Conservation (phyloP, 306 rosid genomes). For the Casuarina glauca region DNA sequence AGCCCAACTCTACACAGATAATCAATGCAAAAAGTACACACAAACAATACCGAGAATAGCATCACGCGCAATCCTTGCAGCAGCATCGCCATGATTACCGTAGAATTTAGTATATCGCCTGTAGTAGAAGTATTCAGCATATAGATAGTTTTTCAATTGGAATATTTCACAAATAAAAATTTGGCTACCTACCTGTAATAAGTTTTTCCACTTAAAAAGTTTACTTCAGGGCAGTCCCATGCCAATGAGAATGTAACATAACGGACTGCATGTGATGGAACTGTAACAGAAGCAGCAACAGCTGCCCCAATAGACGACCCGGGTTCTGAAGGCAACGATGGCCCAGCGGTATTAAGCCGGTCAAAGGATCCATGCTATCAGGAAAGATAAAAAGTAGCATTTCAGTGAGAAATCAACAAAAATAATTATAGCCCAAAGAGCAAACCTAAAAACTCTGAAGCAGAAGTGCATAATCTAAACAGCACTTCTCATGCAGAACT, state of each 20-base stretch:
- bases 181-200: conserved; percentile 69
- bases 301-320: conserved; percentile 98
- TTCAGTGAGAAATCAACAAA: conserved; percentile 3
- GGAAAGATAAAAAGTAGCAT: conserved; percentile 17
- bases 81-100: conserved; percentile 74
- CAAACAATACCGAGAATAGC: conserved; percentile 73
- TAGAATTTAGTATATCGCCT: conserved; percentile 96
- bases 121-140: conserved; percentile 37
- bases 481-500: neutral
- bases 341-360: conserved; percentile 45
- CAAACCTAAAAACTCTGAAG: no score
- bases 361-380: conserved; percentile 86
- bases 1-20: neutral
- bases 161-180: conserved; percentile 23
- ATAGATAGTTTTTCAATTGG: conserved; percentile 16
- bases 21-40: neutral
- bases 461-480: neutral
- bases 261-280: conserved; percentile 64
- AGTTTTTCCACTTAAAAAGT: conserved; percentile 57
- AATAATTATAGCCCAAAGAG: neutral
- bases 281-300: conserved; percentile 75
- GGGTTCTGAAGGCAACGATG: conserved; percentile 58
- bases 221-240: conserved; percentile 93
- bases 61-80: conserved; percentile 81
- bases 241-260: conserved; percentile 85